Percentiles rank a stretch among this genome's conserved stretches.
Conservation (phyloP, 2,329 filamentous ascomycete species). For the Diaporthe eres region DNA sequence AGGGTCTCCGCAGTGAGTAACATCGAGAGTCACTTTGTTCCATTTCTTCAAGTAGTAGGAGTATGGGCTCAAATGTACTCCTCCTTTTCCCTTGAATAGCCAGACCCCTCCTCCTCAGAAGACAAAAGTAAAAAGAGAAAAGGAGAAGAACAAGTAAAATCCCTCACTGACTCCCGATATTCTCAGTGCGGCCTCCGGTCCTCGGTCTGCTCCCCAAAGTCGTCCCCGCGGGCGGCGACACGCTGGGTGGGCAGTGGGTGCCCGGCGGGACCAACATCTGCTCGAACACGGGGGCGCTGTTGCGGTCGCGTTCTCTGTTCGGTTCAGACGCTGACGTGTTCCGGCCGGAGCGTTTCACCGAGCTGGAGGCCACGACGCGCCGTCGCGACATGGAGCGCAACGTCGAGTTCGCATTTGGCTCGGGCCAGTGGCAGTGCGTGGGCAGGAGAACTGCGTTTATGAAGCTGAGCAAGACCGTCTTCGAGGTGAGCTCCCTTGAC, state of each 20-base stretch:
- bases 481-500: slow-evolving; percentile 52
- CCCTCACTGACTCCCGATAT: background rate
- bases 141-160: background rate
- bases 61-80: too few relatives aligned
- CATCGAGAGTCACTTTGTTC: background rate
- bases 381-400: slow-evolving; percentile 50
- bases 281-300: slow-evolving; percentile 40
- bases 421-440: slow-evolving; percentile 56
- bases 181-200: slow-evolving; percentile 42
- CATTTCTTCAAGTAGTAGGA: too few relatives aligned
- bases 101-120: background rate
- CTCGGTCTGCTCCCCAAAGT: slow-evolving; percentile 43
- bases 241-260: slow-evolving; percentile 48
- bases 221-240: slow-evolving; percentile 48
- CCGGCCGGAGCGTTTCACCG: slow-evolving; percentile 71
- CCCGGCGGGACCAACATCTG: slow-evolving; percentile 48
- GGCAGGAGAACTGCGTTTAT: slow-evolving; percentile 59
- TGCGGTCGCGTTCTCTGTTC: slow-evolving; percentile 34
- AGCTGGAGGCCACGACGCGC: slow-evolving; percentile 54
- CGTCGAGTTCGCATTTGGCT: slow-evolving; percentile 56
- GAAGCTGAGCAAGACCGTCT: slow-evolving; percentile 58
- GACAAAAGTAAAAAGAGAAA: background rate
- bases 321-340: slow-evolving; percentile 71
- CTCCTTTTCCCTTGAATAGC: background rate
- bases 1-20: slow-evolving; percentile 42